These are phyloP conservation scores for Cadophora gregata DNA, from an alignment of 2,329 filamentous ascomycete species.

Conservation along the genomic window DNA sequence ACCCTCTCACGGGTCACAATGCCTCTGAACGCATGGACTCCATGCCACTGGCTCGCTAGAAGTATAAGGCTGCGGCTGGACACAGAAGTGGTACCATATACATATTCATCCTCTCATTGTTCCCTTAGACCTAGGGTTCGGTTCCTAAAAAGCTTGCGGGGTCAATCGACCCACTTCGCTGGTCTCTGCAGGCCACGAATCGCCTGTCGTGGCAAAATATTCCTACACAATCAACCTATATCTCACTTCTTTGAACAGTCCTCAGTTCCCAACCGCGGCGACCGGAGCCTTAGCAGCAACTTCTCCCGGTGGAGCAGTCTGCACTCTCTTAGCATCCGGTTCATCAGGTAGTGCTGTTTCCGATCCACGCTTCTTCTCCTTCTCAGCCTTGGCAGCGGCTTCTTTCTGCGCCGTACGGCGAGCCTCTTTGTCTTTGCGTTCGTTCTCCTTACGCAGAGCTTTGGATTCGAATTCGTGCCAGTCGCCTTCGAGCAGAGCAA, in stretches of 20 bases:
- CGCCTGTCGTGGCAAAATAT: background rate
- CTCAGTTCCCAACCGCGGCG: constrained; percentile 21
- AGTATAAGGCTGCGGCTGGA: too few species aligned
- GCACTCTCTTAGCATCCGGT: constrained; percentile 40
- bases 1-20: too few species aligned
- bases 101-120: too few species aligned
- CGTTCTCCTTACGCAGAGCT: constrained; percentile 87
- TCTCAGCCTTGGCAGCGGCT: constrained; percentile 37
- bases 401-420: constrained; percentile 42
- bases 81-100: too few species aligned
- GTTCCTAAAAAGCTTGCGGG: too few species aligned
- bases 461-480: constrained; percentile 99
- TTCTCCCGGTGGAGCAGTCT: constrained; percentile 33
- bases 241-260: background rate
- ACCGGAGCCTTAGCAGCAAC: constrained; percentile 14
- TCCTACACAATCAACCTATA: constrained; percentile 9
- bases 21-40: too few species aligned
- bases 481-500: constrained; percentile 84
- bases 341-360: constrained; percentile 36
- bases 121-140: too few species aligned
- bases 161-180: background rate
- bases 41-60: too few species aligned
- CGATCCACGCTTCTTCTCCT: constrained; percentile 41
- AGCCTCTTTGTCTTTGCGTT: constrained; percentile 60
- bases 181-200: too few species aligned